A percentile compares a stretch with the other conserved stretches of the same genome.
Conservation (phyloP, 305 asterid species). For the Andrographis paniculata region DNA sequence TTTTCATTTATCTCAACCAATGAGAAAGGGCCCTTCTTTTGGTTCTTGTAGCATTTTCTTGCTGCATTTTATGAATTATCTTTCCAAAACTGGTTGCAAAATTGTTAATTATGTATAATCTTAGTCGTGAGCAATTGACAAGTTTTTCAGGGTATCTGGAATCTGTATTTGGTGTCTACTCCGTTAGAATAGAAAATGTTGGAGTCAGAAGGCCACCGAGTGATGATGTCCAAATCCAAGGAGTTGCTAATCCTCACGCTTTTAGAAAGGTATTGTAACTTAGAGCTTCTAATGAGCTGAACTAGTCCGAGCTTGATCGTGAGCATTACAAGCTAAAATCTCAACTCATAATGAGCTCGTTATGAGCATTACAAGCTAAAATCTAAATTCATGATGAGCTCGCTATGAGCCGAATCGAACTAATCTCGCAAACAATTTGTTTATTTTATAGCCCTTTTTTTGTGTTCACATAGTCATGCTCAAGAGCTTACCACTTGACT, state of each 20-base stretch:
- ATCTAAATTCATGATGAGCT: too few relatives aligned
- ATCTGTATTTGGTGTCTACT: constrained; percentile 56
- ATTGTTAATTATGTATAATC: constrained; percentile 3
- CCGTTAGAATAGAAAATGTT: constrained; percentile 57
- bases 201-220: constrained; percentile 72
- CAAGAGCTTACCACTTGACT: constrained; percentile 2
- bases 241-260: constrained; percentile 55
- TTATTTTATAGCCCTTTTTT: too few relatives aligned
- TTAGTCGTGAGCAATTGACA: constrained; percentile 9
- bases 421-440: too few relatives aligned
- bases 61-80: constrained; percentile 1
- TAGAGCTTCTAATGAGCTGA: too few relatives aligned
- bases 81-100: neutral
- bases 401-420: too few relatives aligned
- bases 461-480: too few relatives aligned
- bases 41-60: neutral
- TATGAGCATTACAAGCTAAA: too few relatives aligned
- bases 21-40: neutral
- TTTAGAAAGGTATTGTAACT: constrained; percentile 61
- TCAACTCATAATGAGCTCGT: too few relatives aligned
- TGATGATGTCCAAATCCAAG: constrained; percentile 68
- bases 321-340: too few relatives aligned
- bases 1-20: too few relatives aligned
- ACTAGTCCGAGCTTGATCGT: too few relatives aligned
- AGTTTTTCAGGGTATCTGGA: constrained; percentile 53